These are phyloP conservation scores for Hypomyces perniciosus DNA, from an alignment of 2,329 filamentous ascomycete genomes.

Conservation along the genomic window DNA sequence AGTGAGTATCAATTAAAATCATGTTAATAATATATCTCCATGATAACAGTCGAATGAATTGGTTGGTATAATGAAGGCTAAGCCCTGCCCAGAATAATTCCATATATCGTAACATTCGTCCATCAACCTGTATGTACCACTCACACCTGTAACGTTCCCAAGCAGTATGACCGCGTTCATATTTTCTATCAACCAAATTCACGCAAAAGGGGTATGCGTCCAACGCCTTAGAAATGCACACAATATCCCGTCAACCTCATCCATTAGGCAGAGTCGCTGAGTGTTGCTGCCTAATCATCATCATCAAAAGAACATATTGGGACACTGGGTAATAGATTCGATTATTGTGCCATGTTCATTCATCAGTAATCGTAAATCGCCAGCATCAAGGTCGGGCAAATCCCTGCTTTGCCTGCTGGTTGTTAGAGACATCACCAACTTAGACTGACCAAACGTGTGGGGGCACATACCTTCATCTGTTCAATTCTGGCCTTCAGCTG, in stretches of 20 bases:
- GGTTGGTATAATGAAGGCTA: conserved; percentile 5
- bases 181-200: conserved; percentile 14
- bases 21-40: no score
- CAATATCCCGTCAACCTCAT: conserved; percentile 8
- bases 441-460: neutral
- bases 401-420: conserved; percentile 22
- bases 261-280: neutral
- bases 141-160: conserved; percentile 7
- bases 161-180: conserved; percentile 9
- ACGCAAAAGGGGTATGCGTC: conserved; percentile 26
- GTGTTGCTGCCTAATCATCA: conserved; percentile 3
- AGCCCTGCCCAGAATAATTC: conserved; percentile 1
- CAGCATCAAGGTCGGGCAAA: conserved; percentile 23
- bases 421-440: conserved; percentile 1
- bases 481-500: conserved; percentile 96
- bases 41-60: conserved; percentile 1
- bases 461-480: conserved; percentile 77
- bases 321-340: conserved; percentile 1
- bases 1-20: no score
- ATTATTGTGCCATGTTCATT: conserved; percentile 4
- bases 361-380: conserved; percentile 3
- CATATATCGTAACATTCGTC: conserved; percentile 6
- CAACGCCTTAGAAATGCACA: conserved; percentile 31
- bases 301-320: conserved; percentile 6
- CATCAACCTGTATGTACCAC: conserved; percentile 7